Base-by-base conservation (phyloP, 495 filamentous ascomycete genomes). In the Penicillium waksmanii region DNA sequence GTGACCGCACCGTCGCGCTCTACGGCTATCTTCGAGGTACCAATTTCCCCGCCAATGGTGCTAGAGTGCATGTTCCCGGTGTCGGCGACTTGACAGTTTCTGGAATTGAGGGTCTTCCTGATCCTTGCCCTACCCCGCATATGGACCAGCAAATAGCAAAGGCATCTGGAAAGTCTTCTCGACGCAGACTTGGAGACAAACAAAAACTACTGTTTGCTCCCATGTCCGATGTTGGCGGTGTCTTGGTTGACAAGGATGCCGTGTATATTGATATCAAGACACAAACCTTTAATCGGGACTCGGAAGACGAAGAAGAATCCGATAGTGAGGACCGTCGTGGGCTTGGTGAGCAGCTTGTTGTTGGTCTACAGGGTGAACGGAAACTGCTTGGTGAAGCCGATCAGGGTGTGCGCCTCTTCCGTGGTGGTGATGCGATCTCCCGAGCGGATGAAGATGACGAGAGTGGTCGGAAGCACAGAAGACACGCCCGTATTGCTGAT, bases 21-120 rank as follows among this genome's bases (percentile, higher is more conserved):
- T 98, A 96, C 56, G 95, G 96, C 3, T 98, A 98, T 71, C 79
- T 98, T 1, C 82, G 95, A 67, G 95, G 95, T n/a, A 96, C 93
- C 5, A 98, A 98, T 69, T 96, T 98, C 66, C 85, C 93, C 1
- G 85, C 91, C 2, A 81, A 96, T 56, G 89, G 92, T 10, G 93
- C 93, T 50, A 82, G 90, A 70, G 88, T 98, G 3, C 95, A 98
- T 73, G 85, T 98, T 47, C 93, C 95, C 23, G 95, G 95, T 35
- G 86, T 98, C 2, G 95, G 96, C n/a, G 95, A 98, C 72, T 84
- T 95, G 61, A 87, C 86, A 33, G 88, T 97, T n/a, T 82, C 87
- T 3, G 82, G 77, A 36, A 93, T 97, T 60, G 95, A 98, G 72
- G 79, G 85, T 10, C 74, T 97, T 38, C 94, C 96, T 2, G 95